A percentile compares a stretch with the other conserved stretches of the same genome.
phyloP scores from a whole-genome alignment of 1,284 basidiomycete genomes.

The Peniophora sp. region DNA sequence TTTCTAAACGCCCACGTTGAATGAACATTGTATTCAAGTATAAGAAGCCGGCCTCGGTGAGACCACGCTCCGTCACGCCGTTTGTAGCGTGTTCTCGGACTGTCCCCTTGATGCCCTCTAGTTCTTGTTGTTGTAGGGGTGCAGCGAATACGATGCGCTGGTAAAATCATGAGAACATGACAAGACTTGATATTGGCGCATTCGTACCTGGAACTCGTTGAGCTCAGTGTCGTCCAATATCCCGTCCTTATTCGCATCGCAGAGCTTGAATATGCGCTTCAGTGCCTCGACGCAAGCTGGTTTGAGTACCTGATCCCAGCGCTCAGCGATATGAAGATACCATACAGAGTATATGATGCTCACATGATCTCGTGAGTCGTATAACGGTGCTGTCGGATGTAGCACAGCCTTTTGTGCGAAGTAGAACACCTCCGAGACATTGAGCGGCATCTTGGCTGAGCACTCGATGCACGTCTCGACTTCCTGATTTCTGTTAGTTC shows the following conservation, averaged over 20 bases:
- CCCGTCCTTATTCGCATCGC: slow-evolving; percentile 92
- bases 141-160: slow-evolving; percentile 93
- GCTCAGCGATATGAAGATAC: too few species aligned
- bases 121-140: slow-evolving; percentile 86
- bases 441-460: slow-evolving; percentile 82
- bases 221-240: slow-evolving; percentile 86
- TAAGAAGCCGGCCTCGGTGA: slow-evolving; percentile 91
- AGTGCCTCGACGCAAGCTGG: slow-evolving; percentile 87
- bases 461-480: slow-evolving; percentile 98
- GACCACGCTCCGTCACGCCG: slow-evolving; percentile 64
- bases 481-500: slow-evolving; percentile 69
- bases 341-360: slow-evolving; percentile 10
- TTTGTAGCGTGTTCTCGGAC: slow-evolving; percentile 69
- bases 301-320: slow-evolving; percentile 73
- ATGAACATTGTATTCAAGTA: slow-evolving; percentile 97
- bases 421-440: slow-evolving; percentile 98
- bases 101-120: slow-evolving; percentile 86
- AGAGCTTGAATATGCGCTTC: slow-evolving; percentile 92
- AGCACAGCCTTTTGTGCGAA: slow-evolving; percentile 98
- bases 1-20: slow-evolving; percentile 92
- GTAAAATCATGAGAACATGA: too few species aligned
- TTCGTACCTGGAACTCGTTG: slow-evolving; percentile 88
- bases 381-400: slow-evolving; percentile 94
- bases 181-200: slow-evolving; percentile 4
- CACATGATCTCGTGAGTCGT: slow-evolving; percentile 94